These are phyloP conservation scores for Sutorius australiensis DNA, from an alignment of 768 basidiomycete genomes.

Conservation along the genomic window DNA sequence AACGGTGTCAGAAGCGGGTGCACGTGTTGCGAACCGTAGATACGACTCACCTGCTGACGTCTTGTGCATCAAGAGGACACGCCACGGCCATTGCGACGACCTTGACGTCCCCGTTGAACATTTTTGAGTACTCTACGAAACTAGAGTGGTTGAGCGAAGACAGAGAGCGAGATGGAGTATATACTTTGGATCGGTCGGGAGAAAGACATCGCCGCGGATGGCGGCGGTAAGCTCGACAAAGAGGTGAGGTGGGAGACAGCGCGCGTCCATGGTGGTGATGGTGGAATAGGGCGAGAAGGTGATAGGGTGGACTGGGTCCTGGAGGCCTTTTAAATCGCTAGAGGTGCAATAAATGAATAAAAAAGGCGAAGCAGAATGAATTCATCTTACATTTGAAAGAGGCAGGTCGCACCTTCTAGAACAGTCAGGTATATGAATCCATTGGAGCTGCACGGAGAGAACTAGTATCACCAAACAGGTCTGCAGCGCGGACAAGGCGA, in stretches of 20 bases:
- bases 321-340: slow-evolving; percentile 15
- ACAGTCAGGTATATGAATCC: not conserved
- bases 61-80: slow-evolving; percentile 72
- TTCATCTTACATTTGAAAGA: slow-evolving; percentile 13
- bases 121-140: slow-evolving; percentile 32
- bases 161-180: not conserved
- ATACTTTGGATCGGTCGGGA: slow-evolving; percentile 42
- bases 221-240: slow-evolving; percentile 44
- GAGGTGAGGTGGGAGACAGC: slow-evolving; percentile 22
- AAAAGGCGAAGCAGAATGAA: not conserved
- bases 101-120: slow-evolving; percentile 79
- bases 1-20: slow-evolving; percentile 3
- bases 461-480: not conserved
- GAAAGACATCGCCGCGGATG: slow-evolving; percentile 47
- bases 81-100: slow-evolving; percentile 59
- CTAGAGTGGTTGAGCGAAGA: slow-evolving; percentile 13
- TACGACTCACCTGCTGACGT: slow-evolving; percentile 74
- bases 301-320: slow-evolving; percentile 5
- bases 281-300: not conserved
- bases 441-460: not conserved
- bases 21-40: slow-evolving; percentile 1
- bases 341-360: not conserved
- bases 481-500: slow-evolving; percentile 12
- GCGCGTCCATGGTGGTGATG: slow-evolving; percentile 15
- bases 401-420: slow-evolving; percentile 1